phyloP scores from a whole-genome alignment of 2,329 filamentous ascomycete genomes.

The Trichoderma asperellum region DNA sequence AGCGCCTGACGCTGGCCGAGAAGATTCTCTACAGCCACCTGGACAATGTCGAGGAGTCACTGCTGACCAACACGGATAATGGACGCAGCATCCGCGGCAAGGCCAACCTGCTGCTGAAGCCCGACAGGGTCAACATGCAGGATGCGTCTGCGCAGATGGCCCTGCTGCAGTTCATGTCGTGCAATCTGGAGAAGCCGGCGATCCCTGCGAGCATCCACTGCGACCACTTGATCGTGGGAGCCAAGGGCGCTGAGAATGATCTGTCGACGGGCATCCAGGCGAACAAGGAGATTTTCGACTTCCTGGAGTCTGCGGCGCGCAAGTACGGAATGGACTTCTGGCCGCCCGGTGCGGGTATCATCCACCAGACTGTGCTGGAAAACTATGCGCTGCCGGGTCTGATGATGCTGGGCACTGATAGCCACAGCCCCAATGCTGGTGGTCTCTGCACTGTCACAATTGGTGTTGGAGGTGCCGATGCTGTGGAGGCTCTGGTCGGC shows the following conservation, averaged over 20 bases:
- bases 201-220: conserved; percentile 98
- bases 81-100: conserved; percentile 81
- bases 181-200: conserved; percentile 83
- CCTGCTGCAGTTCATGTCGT: conserved; percentile 97
- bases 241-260: conserved; percentile 86
- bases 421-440: conserved; percentile 96
- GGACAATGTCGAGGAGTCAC: conserved; percentile 83
- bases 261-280: conserved; percentile 81
- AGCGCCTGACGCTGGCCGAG: conserved; percentile 83
- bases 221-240: conserved; percentile 97
- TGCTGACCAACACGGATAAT: conserved; percentile 81
- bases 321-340: conserved; percentile 96
- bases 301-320: conserved; percentile 87
- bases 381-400: conserved; percentile 96
- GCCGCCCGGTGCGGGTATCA: conserved; percentile 91
- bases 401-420: conserved; percentile 99
- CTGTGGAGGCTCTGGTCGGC: conserved; percentile 93
- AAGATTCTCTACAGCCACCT: conserved; percentile 98
- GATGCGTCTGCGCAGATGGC: conserved; percentile 99
- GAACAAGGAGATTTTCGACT: conserved; percentile 98
- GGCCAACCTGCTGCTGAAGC: conserved; percentile 95
- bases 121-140: conserved; percentile 98
- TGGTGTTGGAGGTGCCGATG: conserved; percentile 95
- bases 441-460: conserved; percentile 93
- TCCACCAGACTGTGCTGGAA: conserved; percentile 96